Conservation (phyloP, 2,329 filamentous ascomycete species). For the Fusarium nodosum region DNA sequence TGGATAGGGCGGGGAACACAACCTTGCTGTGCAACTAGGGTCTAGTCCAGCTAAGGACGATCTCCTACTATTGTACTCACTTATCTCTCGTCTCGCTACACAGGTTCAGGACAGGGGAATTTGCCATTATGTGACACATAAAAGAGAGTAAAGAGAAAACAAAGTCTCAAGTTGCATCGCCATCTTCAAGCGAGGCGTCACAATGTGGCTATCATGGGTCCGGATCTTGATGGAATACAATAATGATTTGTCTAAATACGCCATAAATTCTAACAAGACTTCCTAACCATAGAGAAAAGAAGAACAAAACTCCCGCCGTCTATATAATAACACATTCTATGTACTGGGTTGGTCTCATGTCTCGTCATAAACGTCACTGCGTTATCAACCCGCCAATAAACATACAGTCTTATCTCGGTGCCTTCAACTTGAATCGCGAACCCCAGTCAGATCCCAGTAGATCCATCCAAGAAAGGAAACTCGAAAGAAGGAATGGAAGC, state of each 20-base stretch:
- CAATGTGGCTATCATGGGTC: slow-evolving; percentile 12
- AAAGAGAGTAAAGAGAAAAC: slow-evolving; percentile 19
- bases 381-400: slow-evolving; percentile 37
- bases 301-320: slow-evolving; percentile 33
- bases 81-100: slow-evolving; percentile 30
- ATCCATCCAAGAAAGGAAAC: slow-evolving; percentile 35
- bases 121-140: slow-evolving; percentile 22
- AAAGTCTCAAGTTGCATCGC: slow-evolving; percentile 6
- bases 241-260: slow-evolving; percentile 20
- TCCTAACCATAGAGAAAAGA: slow-evolving; percentile 6
- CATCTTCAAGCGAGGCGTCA: background rate
- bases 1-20: slow-evolving; percentile 25
- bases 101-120: slow-evolving; percentile 13
- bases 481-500: slow-evolving; percentile 43
- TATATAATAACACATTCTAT: slow-evolving; percentile 38
- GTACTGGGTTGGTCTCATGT: slow-evolving; percentile 34
- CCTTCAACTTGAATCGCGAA: slow-evolving; percentile 26
- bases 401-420: slow-evolving; percentile 39
- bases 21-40: slow-evolving; percentile 11
- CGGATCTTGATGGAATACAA: slow-evolving; percentile 23
- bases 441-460: slow-evolving; percentile 19
- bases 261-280: slow-evolving; percentile 12
- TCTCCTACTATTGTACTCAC: slow-evolving; percentile 10
- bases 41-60: slow-evolving; percentile 1
- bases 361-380: slow-evolving; percentile 41